phyloP scores from a whole-genome alignment of 2,329 filamentous ascomycete species.

The Coniochaeta prunicola region DNA sequence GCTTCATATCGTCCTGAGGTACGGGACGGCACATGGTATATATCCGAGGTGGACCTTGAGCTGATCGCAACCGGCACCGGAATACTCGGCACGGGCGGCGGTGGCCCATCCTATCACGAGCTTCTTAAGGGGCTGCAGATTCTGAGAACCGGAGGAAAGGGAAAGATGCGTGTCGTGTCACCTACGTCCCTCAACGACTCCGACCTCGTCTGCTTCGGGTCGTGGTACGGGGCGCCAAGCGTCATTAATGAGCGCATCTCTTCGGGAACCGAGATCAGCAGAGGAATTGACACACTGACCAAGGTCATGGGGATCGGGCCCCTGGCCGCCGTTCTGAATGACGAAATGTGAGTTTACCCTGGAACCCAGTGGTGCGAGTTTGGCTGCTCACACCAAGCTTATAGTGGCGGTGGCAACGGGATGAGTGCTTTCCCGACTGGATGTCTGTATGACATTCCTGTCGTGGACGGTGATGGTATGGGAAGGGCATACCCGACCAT shows the following conservation, averaged over 20 bases:
- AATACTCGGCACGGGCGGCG: slow-evolving; percentile 1
- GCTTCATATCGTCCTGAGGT: neutral
- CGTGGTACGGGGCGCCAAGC: slow-evolving; percentile 36
- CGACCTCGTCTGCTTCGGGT: slow-evolving; percentile 32
- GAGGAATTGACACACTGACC: slow-evolving; percentile 26
- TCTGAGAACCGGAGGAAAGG: slow-evolving; percentile 22
- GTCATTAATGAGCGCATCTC: slow-evolving; percentile 30
- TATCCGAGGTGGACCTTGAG: slow-evolving; percentile 1
- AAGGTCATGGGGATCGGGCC: slow-evolving; percentile 22
- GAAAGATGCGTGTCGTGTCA: slow-evolving; percentile 32
- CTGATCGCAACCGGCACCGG: neutral
- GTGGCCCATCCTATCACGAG: slow-evolving; percentile 15
- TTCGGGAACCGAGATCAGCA: slow-evolving; percentile 27
- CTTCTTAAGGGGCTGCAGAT: slow-evolving; percentile 34
- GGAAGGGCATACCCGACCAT: slow-evolving; percentile 30
- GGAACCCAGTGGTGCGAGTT: neutral
- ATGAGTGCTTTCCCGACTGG: slow-evolving; percentile 24
- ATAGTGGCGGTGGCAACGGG: slow-evolving; percentile 30
- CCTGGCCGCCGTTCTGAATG: slow-evolving; percentile 25
- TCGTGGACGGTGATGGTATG: slow-evolving; percentile 30
- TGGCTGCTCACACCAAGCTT: neutral
- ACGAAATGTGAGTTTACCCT: slow-evolving; percentile 26
- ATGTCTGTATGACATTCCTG: slow-evolving; percentile 26
- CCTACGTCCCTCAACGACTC: slow-evolving; percentile 27
- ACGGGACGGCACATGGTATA: neutral